Conservation (phyloP, 441 rosid species). For the Macaranga tanarius region DNA sequence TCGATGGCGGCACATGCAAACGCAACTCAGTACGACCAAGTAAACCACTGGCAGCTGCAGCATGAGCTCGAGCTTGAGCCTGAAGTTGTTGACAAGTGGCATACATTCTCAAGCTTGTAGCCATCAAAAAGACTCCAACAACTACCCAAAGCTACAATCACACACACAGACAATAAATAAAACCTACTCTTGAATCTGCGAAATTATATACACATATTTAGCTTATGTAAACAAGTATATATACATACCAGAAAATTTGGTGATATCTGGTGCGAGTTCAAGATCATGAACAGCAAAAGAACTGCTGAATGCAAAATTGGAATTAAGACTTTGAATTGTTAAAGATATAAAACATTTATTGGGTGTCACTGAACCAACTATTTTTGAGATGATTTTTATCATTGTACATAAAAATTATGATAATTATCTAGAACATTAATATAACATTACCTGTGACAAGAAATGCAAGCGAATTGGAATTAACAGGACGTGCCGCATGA, state of each 20-base stretch:
- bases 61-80: conserved; percentile 85
- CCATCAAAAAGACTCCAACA: conserved; percentile 82
- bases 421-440: not conserved
- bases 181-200: not conserved
- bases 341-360: too few species aligned
- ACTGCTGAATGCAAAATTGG: conserved; percentile 43
- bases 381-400: too few species aligned
- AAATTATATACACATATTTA: not conserved
- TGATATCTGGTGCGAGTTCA: conserved; percentile 88
- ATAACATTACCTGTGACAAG: conserved; percentile 69
- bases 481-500: conserved; percentile 75
- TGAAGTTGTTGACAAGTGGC: conserved; percentile 90
- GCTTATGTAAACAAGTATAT: not conserved
- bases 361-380: too few species aligned
- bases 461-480: conserved; percentile 77
- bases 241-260: conserved; percentile 78
- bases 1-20: conserved; percentile 80
- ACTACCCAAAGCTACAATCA: conserved; percentile 79
- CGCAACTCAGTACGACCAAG: conserved; percentile 81
- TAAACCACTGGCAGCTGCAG: conserved; percentile 74
- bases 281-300: conserved; percentile 80
- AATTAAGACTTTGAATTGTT: not conserved
- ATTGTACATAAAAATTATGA: not conserved
- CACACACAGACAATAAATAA: not conserved
- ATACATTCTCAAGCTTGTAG: conserved; percentile 79